Percentiles rank a stretch among this genome's conserved stretches.
phyloP scores from a whole-genome alignment of 352 stramenopile species.

The Plasmopara muralis region DNA sequence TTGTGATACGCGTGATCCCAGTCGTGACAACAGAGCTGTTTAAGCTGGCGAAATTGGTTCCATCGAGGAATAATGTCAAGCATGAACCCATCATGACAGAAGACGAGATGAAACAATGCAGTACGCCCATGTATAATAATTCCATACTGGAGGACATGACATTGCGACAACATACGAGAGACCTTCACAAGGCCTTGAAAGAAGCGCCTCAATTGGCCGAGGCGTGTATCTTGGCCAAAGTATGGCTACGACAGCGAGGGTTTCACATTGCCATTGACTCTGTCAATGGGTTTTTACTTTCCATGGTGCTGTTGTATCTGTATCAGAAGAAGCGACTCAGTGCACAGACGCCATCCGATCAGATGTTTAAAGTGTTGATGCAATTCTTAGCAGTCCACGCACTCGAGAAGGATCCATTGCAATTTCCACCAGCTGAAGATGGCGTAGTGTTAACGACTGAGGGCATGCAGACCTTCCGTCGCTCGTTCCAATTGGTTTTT shows the following conservation, averaged over 20 bases:
- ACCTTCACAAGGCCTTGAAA: constrained; percentile 62
- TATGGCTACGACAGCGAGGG: constrained; percentile 82
- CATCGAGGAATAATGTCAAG: constrained; percentile 81
- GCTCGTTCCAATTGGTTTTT: constrained; percentile 67
- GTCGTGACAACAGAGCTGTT: constrained; percentile 66
- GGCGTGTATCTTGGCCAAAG: constrained; percentile 77
- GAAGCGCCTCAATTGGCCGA: constrained; percentile 68
- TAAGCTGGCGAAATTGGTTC: constrained; percentile 71
- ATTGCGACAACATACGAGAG: constrained; percentile 68
- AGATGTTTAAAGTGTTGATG: constrained; percentile 83
- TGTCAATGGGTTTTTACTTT: constrained; percentile 76
- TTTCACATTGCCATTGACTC: constrained; percentile 72
- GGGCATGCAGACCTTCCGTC: constrained; percentile 59
- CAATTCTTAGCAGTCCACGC: constrained; percentile 74
- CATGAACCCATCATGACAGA: constrained; percentile 69
- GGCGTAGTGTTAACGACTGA: constrained; percentile 59
- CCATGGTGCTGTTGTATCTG: constrained; percentile 84
- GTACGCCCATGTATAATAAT: constrained; percentile 88
- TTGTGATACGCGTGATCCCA: constrained; percentile 69
- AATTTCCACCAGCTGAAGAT: constrained; percentile 50
- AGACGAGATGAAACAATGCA: constrained; percentile 55
- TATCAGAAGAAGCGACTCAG: constrained; percentile 65
- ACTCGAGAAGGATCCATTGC: constrained; percentile 52
- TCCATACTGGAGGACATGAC: constrained; percentile 89
- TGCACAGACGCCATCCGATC: constrained; percentile 60